Conservation (phyloP, 169 alveolate genomes). For the Cryptosporidium muris region DNA sequence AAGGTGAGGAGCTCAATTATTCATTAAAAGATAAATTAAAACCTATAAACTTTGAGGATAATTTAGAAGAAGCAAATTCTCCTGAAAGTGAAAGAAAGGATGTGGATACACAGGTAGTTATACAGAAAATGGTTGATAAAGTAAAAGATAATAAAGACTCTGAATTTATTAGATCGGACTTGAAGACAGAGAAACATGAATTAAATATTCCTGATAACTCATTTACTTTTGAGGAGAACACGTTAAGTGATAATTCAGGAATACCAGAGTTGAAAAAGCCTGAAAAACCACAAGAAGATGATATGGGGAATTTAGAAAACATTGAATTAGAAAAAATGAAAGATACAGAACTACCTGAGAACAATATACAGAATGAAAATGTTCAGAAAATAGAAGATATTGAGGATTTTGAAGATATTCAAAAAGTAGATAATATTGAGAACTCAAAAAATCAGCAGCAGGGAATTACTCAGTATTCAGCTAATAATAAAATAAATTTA, state of each 20-base stretch:
- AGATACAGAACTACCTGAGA: constrained; percentile 68
- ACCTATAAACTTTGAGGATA: constrained; percentile 20
- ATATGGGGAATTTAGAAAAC: constrained; percentile 69
- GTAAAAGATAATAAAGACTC: constrained; percentile 16
- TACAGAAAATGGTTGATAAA: constrained; percentile 11
- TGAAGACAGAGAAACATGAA: constrained; percentile 18
- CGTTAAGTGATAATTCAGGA: background rate
- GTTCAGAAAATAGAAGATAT: constrained; percentile 39
- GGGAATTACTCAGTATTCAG: constrained; percentile 19
- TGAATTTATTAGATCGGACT: background rate
- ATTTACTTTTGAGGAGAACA: constrained; percentile 5
- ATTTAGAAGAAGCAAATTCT: background rate
- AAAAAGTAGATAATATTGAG: constrained; percentile 18
- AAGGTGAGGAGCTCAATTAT: background rate
- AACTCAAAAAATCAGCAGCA: constrained; percentile 16
- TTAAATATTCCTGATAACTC: constrained; percentile 20
- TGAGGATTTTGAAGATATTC: constrained; percentile 53
- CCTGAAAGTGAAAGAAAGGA: too few relatives aligned
- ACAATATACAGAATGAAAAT: constrained; percentile 66
- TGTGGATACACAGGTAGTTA: background rate
- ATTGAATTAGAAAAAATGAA: constrained; percentile 67
- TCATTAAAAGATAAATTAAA: background rate
- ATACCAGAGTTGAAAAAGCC: constrained; percentile 21
- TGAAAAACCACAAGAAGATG: constrained; percentile 53
- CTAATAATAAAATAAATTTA: background rate